Base-by-base conservation (phyloP, 176 grass and related monocot species). In the Dendrocalamus sinicus region DNA sequence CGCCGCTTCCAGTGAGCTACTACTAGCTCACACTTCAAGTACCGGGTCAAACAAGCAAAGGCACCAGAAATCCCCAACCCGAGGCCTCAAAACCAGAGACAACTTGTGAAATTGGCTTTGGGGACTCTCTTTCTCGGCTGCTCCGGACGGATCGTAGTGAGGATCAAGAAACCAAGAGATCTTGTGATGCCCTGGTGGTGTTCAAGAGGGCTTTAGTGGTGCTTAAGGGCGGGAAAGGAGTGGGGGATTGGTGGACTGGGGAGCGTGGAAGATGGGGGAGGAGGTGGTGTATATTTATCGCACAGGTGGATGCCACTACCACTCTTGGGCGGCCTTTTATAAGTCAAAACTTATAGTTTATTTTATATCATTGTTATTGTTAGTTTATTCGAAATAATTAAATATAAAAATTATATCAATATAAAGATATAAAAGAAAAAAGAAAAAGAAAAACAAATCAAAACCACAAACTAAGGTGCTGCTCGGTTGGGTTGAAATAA, bases 271-370 rank as follows among this genome's bases (percentile, higher is more conserved):
- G 73, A 82, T 28, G 32, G 19, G 1, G 1, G n/a, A 53, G 20
- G 73, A 22, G 73, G 45, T 51, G 78, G 37, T 58, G 26, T 51
- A 52, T 76, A 86, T 83, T 84, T 81, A 80, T 79, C 12, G 19
- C 66, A 82, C 67, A 83, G 48, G 84, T 79, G 84, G 89, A 87
- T 52, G 50, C 79, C 84, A 83, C 89, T 83, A 72, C 19, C 9
- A 3, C 43, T 83, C 54, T 83, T 32, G 2, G 32, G 32, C 32
- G 32, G 32, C 0, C 32, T 35, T 35, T 35, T 35, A 35, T 35
- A 35, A 32, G 2, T 32, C 32, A 35, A 35, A 35, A 35, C 3
- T 35, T 35, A 35, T 35, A 35, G 32, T 35, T 35, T 35, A 35
- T 35, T 35, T 35, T 35, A 35, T 35, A 35, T 35, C 4, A 35